Base-by-base conservation (phyloP, 371 early-diverging fungal species). In the Mucor plumbeus region DNA sequence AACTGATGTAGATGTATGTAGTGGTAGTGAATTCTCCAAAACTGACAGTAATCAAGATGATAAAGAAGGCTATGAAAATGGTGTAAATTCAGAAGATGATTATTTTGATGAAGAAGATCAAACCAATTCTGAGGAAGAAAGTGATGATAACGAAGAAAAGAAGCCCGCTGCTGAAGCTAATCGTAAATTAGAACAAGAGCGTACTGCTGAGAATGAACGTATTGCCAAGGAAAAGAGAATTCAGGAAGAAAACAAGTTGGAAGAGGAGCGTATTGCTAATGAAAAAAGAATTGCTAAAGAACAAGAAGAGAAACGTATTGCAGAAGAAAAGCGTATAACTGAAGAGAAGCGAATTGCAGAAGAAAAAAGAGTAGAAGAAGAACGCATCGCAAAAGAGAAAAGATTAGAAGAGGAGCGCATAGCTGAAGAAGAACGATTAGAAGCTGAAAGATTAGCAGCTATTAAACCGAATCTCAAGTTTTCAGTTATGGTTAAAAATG, bases 401-500 rank as follows among this genome's bases (percentile, higher is more conserved):
- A 34, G 31, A 35, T 7, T 26, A 8, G 54, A 64, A 34, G 56
- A 59, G 6, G 26, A 48, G 17, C 19, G 59, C n/a, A 26, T 48
- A 33, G 60, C 60, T 5, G 66, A 67, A n/a, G 61, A 59, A 41
- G 21, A 65, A 44, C 17, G 63, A 26, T 26, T 21, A 5, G 56
- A 56, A 35, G 56, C 33, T 6, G 48, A 61, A 19, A 61, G 58
- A 47, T 14, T 65, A 9, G 65, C 65, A 9, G 47, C 65, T 43
- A 47, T 65, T 13, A 56, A 64, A 14, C 53, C 54, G 9, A 44
- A 55, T 17, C 41, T 43, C 15, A 33, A 33, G 14, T 56, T 59
- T 26, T 31, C 13, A 4, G 21, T 13, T 26, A 6, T 13, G 26
- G 1, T 10, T 1, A 10, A 13, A 53, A 26, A 4, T 15, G 15